Evolutionary conservation across 2,329 filamentous ascomycete genomes (phyloP).

Genomic region (Botrytis hyacinthi): DNA sequence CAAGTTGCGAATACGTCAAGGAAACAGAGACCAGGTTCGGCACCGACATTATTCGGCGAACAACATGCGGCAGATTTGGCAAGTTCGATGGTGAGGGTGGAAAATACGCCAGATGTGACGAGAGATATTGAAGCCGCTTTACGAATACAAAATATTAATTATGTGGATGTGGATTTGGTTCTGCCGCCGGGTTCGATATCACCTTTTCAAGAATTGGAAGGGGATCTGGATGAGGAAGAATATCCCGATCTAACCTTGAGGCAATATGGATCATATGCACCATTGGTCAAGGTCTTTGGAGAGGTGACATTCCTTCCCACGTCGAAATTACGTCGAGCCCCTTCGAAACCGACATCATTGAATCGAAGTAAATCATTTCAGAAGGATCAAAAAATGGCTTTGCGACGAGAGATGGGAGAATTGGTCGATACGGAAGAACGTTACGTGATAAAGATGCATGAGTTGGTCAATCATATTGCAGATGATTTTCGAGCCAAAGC

Average conservation of each 20-base stretch:
- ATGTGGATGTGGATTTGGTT: slow-evolving; percentile 84
- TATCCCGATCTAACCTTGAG: slow-evolving; percentile 61
- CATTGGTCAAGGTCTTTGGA: slow-evolving; percentile 75
- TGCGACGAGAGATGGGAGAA: slow-evolving; percentile 86
- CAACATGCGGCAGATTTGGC: slow-evolving; percentile 91
- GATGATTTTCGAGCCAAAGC: slow-evolving; percentile 74
- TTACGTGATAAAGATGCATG: slow-evolving; percentile 85
- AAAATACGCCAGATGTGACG: slow-evolving; percentile 71
- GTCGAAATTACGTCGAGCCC: slow-evolving; percentile 76
- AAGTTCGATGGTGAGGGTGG: slow-evolving; percentile 77
- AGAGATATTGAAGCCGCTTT: slow-evolving; percentile 71
- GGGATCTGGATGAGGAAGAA: slow-evolving; percentile 63
- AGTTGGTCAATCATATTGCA: slow-evolving; percentile 78
- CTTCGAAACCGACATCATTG: slow-evolving; percentile 79
- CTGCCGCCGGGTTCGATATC: slow-evolving; percentile 73
- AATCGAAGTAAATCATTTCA: slow-evolving; percentile 76
- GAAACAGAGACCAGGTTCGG: slow-evolving; percentile 57
- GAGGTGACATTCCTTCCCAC: slow-evolving; percentile 86
- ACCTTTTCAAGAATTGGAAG: slow-evolving; percentile 59
- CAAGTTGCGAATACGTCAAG: slow-evolving; percentile 45
- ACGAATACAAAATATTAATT: slow-evolving; percentile 77
- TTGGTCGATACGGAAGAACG: slow-evolving; percentile 90
- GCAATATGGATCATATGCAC: slow-evolving; percentile 75
- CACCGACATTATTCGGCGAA: slow-evolving; percentile 71
- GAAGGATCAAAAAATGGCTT: slow-evolving; percentile 76